Evolutionary conservation across 2,329 filamentous ascomycete species (phyloP), one percentile per base, ranked within the genome.

Genomic region (Ambrosiella beaveri): DNA sequence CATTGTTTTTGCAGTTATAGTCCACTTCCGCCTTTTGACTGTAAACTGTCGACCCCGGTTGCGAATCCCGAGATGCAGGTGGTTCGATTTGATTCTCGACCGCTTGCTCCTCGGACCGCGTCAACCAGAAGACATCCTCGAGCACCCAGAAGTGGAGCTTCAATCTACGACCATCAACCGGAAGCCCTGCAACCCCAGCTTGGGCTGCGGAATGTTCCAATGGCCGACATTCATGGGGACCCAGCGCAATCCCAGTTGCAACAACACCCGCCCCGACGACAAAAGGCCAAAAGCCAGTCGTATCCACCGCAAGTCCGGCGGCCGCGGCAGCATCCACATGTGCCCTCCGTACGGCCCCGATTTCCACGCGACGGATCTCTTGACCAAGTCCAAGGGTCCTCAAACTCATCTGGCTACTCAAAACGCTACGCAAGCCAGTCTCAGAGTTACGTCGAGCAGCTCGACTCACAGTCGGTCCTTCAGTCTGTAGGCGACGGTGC

Each of bases 331-430:
- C n/a, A 54, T 40, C 15, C 56, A 54, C 15, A 45, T 58, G 6
- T 61, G 59, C 27, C 59, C 59, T 44, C 59, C 59, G 12, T 61
- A 58, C 59, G 58, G 59, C 17, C 59, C 59, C 17, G 59, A 61
- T 47, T 61, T 61, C 35, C 59, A 61, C 52, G 59, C 59, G 45
- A 61, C 59, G 37, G 56, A 61, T 44, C 52, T 58, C 50, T 56
- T 61, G 35, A 41, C 40, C 15, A 56, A 27, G 12, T 40, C 50
- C 52, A 45, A 41, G 39, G 5, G 15, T 12, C 12, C 37, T 17
- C 56, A 47, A 35, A 38, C 45, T 13, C n/a, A 45, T 15, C 19
- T 41, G n/a, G 19, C 13, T 27, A 47, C 41, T 15, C 59, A 61
- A 53, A 40, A 40, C 45, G 59, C 59, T 49, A 61, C 59, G 15